Evolutionary conservation across 1,284 basidiomycete genomes (phyloP), one percentile per base, ranked within the genome.

Genomic region (Ceratobasidium theobromae): DNA sequence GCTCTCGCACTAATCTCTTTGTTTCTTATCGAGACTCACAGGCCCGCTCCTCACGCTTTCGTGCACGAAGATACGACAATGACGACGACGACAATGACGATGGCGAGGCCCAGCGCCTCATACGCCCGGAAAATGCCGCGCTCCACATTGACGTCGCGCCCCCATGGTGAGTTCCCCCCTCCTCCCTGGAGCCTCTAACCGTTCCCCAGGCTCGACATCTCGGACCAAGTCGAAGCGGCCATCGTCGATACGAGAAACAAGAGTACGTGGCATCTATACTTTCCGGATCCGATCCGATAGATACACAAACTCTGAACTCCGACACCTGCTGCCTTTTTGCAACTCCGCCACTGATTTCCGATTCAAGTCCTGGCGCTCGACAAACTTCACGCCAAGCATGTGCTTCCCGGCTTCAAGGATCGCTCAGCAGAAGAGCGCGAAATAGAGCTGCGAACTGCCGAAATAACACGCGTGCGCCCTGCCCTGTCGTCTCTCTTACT

Each of bases 341-440:
- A 52, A 48, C 48, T 57, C 41, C 53, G 51, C 46, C 33, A 51
- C 58, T 64, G 43, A 64, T 67, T 45, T 49, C 57, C 51, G 65
- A 57, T 54, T 33, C 16, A 72, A 95, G 89, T 97, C 75, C 74
- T 82, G 27, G 77, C 85, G 5, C 86, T 98, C 49, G 95, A 98
- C 76, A 95, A 91, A 75, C 84, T 99, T 8, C 95, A 99, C 72
- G 90, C 95, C 69, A 97, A 94, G 76, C 95, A 98, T 76, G 88
- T 91, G 62, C 84, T 99, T 2, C 97, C 97, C 68, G 95, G 94
- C 1, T 99, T 99, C 76, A 85, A 92, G 73, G 97, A 99, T 82
- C 89, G 96, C 66, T 84, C 90, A 1, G 85, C 86, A 14, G 95
- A 99, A 77, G 96, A 99, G 78, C 84, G 87, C 70, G 94, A 98